Conservation (phyloP, 192 early-diverging fungal species). For the Dispira simplex region DNA sequence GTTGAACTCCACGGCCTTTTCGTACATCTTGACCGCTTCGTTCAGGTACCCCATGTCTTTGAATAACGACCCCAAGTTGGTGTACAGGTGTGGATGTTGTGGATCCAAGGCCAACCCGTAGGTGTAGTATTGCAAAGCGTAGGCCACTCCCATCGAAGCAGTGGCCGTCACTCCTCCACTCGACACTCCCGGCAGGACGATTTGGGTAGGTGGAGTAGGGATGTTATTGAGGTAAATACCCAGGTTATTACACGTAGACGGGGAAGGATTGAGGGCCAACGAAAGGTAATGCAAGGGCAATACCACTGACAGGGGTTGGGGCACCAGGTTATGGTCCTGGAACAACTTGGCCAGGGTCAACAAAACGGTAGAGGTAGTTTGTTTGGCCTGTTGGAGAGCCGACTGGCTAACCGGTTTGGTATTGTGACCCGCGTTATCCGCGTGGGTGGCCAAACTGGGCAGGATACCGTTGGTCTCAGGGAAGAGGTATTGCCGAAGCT, state of each 20-base stretch:
- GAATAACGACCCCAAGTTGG: slow-evolving; percentile 81
- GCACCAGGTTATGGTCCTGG: slow-evolving; percentile 53
- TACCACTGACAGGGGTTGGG: slow-evolving; percentile 43
- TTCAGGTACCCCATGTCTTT: slow-evolving; percentile 78
- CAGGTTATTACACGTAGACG: slow-evolving; percentile 84
- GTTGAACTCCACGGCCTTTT: slow-evolving; percentile 71
- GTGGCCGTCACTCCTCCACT: slow-evolving; percentile 11
- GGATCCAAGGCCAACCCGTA: slow-evolving; percentile 69
- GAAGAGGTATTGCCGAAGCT: slow-evolving; percentile 37
- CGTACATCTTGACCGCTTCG: slow-evolving; percentile 79
- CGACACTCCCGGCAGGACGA: slow-evolving; percentile 1
- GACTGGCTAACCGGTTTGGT: not conserved
- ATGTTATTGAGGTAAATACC: slow-evolving; percentile 66
- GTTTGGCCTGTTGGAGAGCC: slow-evolving; percentile 32
- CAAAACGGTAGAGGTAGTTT: slow-evolving; percentile 54
- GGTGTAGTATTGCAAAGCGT: slow-evolving; percentile 76
- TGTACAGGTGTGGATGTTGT: slow-evolving; percentile 79
- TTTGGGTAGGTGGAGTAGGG: slow-evolving; percentile 30
- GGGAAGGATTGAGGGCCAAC: slow-evolving; percentile 59
- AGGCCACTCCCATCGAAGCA: slow-evolving; percentile 52
- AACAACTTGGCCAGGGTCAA: slow-evolving; percentile 78
- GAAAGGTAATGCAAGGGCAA: slow-evolving; percentile 75
- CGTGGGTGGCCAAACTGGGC: slow-evolving; percentile 32
- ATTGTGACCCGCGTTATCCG: slow-evolving; percentile 19
- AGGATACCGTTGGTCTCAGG: slow-evolving; percentile 44